Evolutionary conservation across 305 asterid species (phyloP), one percentile per base, ranked within the genome.

Genomic region (Ruellia speciosa): DNA sequence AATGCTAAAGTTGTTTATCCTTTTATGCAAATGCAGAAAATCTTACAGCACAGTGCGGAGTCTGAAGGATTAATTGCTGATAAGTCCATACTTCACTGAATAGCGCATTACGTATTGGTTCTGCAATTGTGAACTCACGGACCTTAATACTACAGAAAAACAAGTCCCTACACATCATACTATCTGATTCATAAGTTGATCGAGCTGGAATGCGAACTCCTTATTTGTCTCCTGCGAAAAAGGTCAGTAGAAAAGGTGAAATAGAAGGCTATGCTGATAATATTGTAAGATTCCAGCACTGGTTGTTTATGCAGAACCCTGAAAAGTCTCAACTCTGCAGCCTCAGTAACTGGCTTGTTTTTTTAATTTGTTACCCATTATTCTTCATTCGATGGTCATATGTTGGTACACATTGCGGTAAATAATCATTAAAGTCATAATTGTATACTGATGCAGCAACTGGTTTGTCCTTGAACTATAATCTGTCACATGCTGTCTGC

Each of bases 1-100:
- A 57, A 43, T 13, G 57, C 31, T 60, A 52, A 37, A 61, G 37
- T 46, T 59, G 58, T 43, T 53, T 31, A 53, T 56, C 54, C 60
- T 62, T 41, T 70, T 88, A 90, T 96, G 75, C 64, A 59, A 69
- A 71, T 70, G 77, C 67, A 67, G 82, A 71, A 48, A 72, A 67
- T 7, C 15, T 73, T 50, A 45, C 67, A 68, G 71, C 72, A n/a
- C 49, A 57, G 79, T 54, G 88, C 75, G 57, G 81, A 66, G 55
- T 63, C 87, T 54, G 82, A 78, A 59, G 51, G 66, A 54, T 45
- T 54, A 34, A 63, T 56, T 59, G 49, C 65, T 0, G 70, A 54
- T 62, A 65, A 63, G 68, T 47, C 8, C 76, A 68, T 55, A 66
- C 50, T 58, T 56, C 58, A 41, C 60, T 14, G n/a, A 52, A 56